Conservation (phyloP, 2,329 filamentous ascomycete genomes). For the Ceratocystis cacaofunesta region DNA sequence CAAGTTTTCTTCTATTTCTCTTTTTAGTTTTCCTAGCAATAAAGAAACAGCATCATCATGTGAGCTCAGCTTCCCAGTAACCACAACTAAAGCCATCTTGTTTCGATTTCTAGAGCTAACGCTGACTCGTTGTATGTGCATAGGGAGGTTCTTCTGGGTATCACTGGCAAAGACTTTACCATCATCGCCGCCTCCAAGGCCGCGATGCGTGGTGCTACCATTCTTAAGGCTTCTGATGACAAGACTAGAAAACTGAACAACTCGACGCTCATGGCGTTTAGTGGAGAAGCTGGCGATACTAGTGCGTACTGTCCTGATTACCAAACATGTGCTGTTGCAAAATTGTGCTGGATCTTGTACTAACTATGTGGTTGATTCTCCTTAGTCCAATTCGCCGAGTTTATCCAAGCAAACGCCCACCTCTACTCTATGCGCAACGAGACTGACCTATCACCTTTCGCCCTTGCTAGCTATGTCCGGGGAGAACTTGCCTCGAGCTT, state of each 20-base stretch:
- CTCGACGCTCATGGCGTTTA: constrained; percentile 88
- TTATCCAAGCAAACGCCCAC: constrained; percentile 95
- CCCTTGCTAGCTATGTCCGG: constrained; percentile 83
- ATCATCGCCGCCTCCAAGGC: constrained; percentile 96
- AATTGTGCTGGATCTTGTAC: neutral
- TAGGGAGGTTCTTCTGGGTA: constrained; percentile 95
- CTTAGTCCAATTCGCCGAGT: constrained; percentile 95
- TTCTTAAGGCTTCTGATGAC: constrained; percentile 90
- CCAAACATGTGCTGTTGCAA: neutral
- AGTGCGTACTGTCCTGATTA: constrained; percentile 35
- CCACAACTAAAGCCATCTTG: neutral
- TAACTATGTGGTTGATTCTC: constrained; percentile 17
- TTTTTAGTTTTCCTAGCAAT: neutral
- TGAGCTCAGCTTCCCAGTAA: neutral
- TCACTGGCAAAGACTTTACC: constrained; percentile 98
- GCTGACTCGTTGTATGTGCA: neutral
- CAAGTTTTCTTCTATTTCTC: neutral
- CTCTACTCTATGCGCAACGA: constrained; percentile 98
- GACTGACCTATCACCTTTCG: constrained; percentile 76
- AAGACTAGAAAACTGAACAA: constrained; percentile 90
- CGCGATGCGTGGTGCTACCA: constrained; percentile 90
- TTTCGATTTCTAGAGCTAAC: neutral
- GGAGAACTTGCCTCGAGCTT: constrained; percentile 83
- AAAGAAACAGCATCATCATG: constrained; percentile 2
- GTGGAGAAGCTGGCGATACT: constrained; percentile 91